These are phyloP conservation scores for Rhizopogon vinicolor DNA, from an alignment of 768 basidiomycete species.

Conservation along the genomic window DNA sequence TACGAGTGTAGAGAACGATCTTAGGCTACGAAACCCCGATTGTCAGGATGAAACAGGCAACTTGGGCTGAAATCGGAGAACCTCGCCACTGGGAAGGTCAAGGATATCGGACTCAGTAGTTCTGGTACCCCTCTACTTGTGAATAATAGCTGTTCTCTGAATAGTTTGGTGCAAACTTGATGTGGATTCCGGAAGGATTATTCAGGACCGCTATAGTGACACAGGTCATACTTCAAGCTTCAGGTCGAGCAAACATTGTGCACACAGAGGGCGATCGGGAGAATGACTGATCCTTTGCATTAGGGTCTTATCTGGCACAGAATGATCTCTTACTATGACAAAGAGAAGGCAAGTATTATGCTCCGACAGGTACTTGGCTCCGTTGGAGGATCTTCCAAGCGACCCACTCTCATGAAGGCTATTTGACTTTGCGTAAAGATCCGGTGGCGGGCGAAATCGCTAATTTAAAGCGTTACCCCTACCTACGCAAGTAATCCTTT, in stretches of 20 bases:
- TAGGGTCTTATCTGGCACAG: slow-evolving; percentile 30
- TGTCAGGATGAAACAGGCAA: slow-evolving; percentile 15
- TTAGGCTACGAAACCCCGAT: slow-evolving; percentile 14
- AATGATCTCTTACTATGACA: slow-evolving; percentile 23
- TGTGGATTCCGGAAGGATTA: slow-evolving; percentile 7
- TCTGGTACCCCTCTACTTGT: slow-evolving; percentile 19
- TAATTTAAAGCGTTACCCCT: not conserved
- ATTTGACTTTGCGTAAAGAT: slow-evolving; percentile 24
- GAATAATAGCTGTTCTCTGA: not conserved
- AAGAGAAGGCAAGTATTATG: slow-evolving; percentile 24
- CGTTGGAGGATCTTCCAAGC: not conserved
- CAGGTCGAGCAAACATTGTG: slow-evolving; percentile 22
- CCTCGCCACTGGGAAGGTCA: slow-evolving; percentile 15
- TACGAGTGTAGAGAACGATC: not conserved
- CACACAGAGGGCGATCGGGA: not conserved
- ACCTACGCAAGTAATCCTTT: slow-evolving; percentile 25
- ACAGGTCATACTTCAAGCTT: slow-evolving; percentile 24
- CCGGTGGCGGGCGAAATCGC: not conserved
- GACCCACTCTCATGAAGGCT: slow-evolving; percentile 6
- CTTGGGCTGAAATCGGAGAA: slow-evolving; percentile 24
- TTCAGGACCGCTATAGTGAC: slow-evolving; percentile 19
- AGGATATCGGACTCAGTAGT: slow-evolving; percentile 30
- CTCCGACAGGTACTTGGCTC: slow-evolving; percentile 20
- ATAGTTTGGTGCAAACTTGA: slow-evolving; percentile 6
- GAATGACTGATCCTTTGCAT: slow-evolving; percentile 9